Conservation (phyloP, 2,329 filamentous ascomycete species). For the Phialophora tarda region DNA sequence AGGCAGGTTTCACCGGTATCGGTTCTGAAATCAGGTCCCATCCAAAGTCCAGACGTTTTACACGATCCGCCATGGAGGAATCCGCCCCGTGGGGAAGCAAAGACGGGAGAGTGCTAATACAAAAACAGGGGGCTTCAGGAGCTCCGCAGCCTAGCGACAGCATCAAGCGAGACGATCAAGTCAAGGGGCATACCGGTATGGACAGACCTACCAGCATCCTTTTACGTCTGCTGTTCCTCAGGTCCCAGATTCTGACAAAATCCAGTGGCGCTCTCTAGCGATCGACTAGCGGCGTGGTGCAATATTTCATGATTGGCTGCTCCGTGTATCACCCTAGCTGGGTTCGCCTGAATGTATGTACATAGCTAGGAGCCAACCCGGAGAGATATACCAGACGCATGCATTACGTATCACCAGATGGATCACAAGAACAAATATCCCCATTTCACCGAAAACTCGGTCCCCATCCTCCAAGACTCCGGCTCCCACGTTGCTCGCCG, state of each 20-base stretch:
- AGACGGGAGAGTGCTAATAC: no score
- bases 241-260: conserved; percentile 20
- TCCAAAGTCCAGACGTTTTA: not conserved
- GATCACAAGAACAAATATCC: conserved; percentile 43
- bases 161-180: not conserved
- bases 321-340: not conserved
- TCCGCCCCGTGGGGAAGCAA: conserved; percentile 7
- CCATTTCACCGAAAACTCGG: conserved; percentile 47
- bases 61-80: not conserved
- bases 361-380: not conserved
- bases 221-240: not conserved
- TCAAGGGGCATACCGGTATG: not conserved
- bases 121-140: not conserved
- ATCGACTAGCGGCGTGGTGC: not conserved
- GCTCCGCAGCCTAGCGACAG: not conserved
- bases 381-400: not conserved
- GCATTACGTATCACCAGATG: not conserved
- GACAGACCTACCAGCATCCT: not conserved
- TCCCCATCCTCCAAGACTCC: conserved; percentile 45
- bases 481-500: conserved; percentile 43
- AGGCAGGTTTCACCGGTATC: conserved; percentile 4
- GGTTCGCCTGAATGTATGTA: no score
- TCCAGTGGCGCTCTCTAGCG: not conserved
- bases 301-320: not conserved
- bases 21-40: not conserved